phyloP scores from a whole-genome alignment of 441 rosid genomes.

The Pelargonium citronellum region DNA sequence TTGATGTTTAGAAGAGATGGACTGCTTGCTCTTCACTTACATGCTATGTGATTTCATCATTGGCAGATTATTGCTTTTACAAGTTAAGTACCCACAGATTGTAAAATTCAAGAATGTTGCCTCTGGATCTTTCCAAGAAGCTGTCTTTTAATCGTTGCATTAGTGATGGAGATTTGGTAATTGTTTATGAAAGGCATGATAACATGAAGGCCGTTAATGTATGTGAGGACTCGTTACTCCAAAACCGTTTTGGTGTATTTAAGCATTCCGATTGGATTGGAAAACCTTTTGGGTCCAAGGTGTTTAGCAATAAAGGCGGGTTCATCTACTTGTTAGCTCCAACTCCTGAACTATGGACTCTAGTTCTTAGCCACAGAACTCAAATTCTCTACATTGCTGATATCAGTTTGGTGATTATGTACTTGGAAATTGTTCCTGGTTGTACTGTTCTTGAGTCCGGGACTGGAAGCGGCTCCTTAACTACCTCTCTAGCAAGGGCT shows the following conservation, averaged over 20 bases:
- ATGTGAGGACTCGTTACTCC: slow-evolving; percentile 47
- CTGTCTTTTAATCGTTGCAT: slow-evolving; percentile 50
- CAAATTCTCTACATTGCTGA: slow-evolving; percentile 92
- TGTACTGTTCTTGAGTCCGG: slow-evolving; percentile 85
- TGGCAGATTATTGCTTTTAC: not conserved
- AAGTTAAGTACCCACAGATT: not conserved
- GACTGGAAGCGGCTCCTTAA: slow-evolving; percentile 85
- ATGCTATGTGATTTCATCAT: not conserved
- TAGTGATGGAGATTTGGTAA: slow-evolving; percentile 61
- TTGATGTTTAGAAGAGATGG: not conserved
- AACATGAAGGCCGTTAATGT: slow-evolving; percentile 69
- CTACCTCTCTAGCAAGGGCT: slow-evolving; percentile 79
- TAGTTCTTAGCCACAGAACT: slow-evolving; percentile 87
- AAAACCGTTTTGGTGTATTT: slow-evolving; percentile 78
- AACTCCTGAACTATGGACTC: slow-evolving; percentile 84
- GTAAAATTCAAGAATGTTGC: slow-evolving; percentile 39
- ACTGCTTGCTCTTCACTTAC: not conserved
- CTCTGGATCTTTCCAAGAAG: slow-evolving; percentile 41
- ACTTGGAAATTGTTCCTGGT: slow-evolving; percentile 79
- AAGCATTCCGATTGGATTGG: slow-evolving; percentile 91
- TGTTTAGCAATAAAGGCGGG: slow-evolving; percentile 73
- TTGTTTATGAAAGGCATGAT: slow-evolving; percentile 78
- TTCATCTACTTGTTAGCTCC: slow-evolving; percentile 76
- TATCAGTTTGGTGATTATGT: slow-evolving; percentile 69
- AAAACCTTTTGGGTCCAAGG: slow-evolving; percentile 83